These are phyloP conservation scores for Apiospora hydei DNA, from an alignment of 2,329 filamentous ascomycete genomes.

Conservation along the genomic window DNA sequence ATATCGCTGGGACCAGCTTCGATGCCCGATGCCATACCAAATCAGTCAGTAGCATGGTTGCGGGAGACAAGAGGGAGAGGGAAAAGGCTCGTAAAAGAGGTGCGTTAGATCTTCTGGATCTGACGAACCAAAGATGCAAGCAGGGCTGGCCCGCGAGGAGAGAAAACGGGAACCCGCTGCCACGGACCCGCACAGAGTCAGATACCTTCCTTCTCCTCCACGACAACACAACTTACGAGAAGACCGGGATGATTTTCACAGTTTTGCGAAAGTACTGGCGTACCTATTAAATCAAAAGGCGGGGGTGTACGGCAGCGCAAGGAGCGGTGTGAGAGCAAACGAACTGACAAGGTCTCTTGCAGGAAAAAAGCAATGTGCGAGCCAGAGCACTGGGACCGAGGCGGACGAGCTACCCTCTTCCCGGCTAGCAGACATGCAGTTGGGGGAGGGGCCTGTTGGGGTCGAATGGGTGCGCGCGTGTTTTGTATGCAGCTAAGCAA, in stretches of 20 bases:
- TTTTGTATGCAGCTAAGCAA: conserved; percentile 20
- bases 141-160: conserved; percentile 18
- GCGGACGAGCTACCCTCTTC: conserved; percentile 20
- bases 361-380: conserved; percentile 38
- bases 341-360: conserved; percentile 33
- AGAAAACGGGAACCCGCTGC: conserved; percentile 6
- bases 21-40: conserved; percentile 24
- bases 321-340: conserved; percentile 29
- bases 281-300: conserved; percentile 3
- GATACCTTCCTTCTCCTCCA: background rate
- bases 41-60: conserved; percentile 17
- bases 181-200: background rate
- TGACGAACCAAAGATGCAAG: conserved; percentile 3
- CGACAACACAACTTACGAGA: conserved; percentile 1
- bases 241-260: background rate
- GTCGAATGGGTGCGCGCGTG: conserved; percentile 4
- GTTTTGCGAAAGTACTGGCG: background rate
- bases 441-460: conserved; percentile 6
- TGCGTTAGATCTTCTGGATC: conserved; percentile 12
- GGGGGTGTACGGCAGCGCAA: conserved; percentile 21
- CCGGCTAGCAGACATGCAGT: conserved; percentile 2
- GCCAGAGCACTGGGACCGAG: conserved; percentile 40
- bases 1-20: conserved; percentile 25
- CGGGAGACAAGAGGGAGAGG: conserved; percentile 13
- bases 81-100: background rate